Evolutionary conservation across 371 early-diverging fungal species (phyloP), one percentile per base, ranked within the genome.

Genomic region (Mortierella sp.): DNA sequence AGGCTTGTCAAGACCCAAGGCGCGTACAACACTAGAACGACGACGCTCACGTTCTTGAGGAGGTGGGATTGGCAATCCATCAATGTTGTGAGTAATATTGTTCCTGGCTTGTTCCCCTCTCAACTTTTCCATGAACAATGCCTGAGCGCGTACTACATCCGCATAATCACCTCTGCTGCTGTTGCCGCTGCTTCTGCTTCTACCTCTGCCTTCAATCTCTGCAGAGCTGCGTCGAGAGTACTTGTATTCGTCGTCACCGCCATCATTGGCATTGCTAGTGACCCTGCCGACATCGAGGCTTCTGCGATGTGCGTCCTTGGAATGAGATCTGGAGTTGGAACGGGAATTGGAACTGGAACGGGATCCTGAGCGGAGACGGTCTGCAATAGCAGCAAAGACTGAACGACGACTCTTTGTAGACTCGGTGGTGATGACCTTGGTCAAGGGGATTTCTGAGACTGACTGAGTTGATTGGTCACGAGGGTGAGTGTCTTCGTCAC

Each of bases 21-120:
- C 58, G 49, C 73, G 70, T 10, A 54, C 52, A 5, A 78, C 35
- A 32, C 73, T 70, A 10, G 73, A 39, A 5, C 66, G 65, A 30
- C 68, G 68, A 58, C 64, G 62, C n/a, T 64, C 39, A 14, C 64
- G 66, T 14, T 64, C 39, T 9, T 24, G 22, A 14, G 68, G 66
- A 6, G 64, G 74, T 1, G 74, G 68, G 52, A 78, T 69, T 5
- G 73, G 78, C 32, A 78, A 9, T 0, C 79, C 79, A 22, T 78
- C 79, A 5, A 47, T 43, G 37, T 73, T 78, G 16, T 57, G 28
- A 14, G 49, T 73, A 60, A 78, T 60, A 28, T 63, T 57, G 49
- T 70, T 66, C 14, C 49, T 18, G 35, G 62, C 60, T 22, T 70
- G 74, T 40, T 73, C 79, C 24, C 59, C 73, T 51, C 79, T 30